Percentiles rank a stretch among this genome's conserved stretches.
Evolutionary conservation across 139 green algal species (phyloP).

Genomic region (Tetratostichococcus sp.): DNA sequence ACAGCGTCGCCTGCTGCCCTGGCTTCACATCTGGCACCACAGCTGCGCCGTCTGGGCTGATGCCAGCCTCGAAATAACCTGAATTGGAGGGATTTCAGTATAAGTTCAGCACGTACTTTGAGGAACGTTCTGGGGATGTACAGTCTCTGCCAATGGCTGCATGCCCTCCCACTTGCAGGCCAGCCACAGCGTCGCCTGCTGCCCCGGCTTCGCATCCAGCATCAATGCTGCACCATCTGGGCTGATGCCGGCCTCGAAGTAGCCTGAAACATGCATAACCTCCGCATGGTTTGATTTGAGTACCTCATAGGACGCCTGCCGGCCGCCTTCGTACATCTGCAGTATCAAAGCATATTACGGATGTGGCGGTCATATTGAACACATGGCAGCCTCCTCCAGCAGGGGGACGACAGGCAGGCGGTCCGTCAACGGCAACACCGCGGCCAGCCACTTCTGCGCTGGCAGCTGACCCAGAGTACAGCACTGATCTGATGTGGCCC

Average conservation of each 20-base stretch:
- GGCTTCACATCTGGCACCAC: slow-evolving; percentile 4
- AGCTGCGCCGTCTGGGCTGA: slow-evolving; percentile 23
- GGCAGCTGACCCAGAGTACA: slow-evolving; percentile 36
- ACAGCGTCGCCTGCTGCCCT: slow-evolving; percentile 39
- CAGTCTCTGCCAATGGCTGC: too few species aligned
- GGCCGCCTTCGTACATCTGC: too few species aligned
- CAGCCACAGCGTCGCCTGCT: slow-evolving; percentile 57
- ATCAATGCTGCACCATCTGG: slow-evolving; percentile 11
- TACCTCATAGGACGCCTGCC: too few species aligned
- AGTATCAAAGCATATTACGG: too few species aligned
- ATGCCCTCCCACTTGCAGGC: slow-evolving; percentile 1
- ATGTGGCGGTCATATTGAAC: too few species aligned
- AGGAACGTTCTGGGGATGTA: too few species aligned
- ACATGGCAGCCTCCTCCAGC: too few species aligned
- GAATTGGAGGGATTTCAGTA: too few species aligned
- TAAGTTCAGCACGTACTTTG: too few species aligned
- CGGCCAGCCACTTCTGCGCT: slow-evolving; percentile 52
- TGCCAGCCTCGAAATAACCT: slow-evolving; percentile 56
- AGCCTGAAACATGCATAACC: too few species aligned
- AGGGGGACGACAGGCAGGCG: slow-evolving; percentile 55
- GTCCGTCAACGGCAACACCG: slow-evolving; percentile 5
- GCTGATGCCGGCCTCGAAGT: slow-evolving; percentile 52
- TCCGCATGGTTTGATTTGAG: too few species aligned
- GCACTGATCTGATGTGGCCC: too few species aligned
- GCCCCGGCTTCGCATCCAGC: not conserved